These are phyloP conservation scores for Hypoxylon lenormandii DNA, from an alignment of 495 filamentous ascomycete genomes.

Conservation along the genomic window DNA sequence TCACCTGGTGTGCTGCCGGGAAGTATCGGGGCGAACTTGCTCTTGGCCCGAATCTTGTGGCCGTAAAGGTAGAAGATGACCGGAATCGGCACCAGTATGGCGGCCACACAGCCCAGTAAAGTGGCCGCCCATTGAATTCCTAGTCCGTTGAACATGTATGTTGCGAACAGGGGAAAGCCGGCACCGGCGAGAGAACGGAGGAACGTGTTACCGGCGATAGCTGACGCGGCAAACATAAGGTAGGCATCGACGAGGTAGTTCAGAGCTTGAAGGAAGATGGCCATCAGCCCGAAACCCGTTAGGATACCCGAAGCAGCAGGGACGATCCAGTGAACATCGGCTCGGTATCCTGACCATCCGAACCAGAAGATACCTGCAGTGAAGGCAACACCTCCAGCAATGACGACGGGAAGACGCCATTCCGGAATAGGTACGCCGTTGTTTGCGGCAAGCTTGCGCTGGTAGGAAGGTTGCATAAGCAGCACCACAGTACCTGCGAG, in stretches of 20 bases:
- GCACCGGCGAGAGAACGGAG: slow-evolving; percentile 80
- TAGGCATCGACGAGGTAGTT: slow-evolving; percentile 92
- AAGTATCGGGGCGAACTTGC: slow-evolving; percentile 73
- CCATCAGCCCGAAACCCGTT: slow-evolving; percentile 71
- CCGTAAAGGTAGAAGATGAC: slow-evolving; percentile 74
- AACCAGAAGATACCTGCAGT: slow-evolving; percentile 87
- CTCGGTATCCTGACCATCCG: slow-evolving; percentile 78
- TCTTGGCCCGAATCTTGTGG: slow-evolving; percentile 71
- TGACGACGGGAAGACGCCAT: slow-evolving; percentile 85
- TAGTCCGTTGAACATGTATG: slow-evolving; percentile 81
- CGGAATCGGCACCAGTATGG: slow-evolving; percentile 78
- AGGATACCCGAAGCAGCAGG: slow-evolving; percentile 77
- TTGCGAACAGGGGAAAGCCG: slow-evolving; percentile 83
- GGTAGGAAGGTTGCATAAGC: slow-evolving; percentile 74
- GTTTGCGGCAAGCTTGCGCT: slow-evolving; percentile 76
- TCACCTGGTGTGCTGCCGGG: slow-evolving; percentile 33
- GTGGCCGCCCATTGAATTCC: slow-evolving; percentile 83
- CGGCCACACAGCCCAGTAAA: slow-evolving; percentile 78
- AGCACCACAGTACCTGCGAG: slow-evolving; percentile 74
- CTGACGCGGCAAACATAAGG: slow-evolving; percentile 87
- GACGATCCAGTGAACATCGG: slow-evolving; percentile 81
- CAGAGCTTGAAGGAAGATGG: slow-evolving; percentile 84
- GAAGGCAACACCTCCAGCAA: slow-evolving; percentile 79
- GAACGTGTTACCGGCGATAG: slow-evolving; percentile 90
- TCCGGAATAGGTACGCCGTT: slow-evolving; percentile 80